These are phyloP conservation scores for Trichoderma asperellum DNA, from an alignment of 2,329 filamentous ascomycete species.

Conservation along the genomic window DNA sequence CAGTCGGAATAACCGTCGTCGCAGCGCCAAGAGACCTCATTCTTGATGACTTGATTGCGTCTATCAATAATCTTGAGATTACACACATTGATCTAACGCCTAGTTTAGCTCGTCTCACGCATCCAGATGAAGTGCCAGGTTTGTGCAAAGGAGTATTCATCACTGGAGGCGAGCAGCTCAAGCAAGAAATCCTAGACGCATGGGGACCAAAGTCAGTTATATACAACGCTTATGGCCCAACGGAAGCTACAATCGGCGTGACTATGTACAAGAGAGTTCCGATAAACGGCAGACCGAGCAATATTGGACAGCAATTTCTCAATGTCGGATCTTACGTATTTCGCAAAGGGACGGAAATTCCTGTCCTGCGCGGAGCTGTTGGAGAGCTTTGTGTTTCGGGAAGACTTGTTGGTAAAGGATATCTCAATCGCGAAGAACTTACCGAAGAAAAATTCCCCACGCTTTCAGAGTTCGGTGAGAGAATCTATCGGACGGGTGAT, in stretches of 20 bases:
- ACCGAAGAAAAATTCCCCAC: constrained; percentile 76
- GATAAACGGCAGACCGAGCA: constrained; percentile 75
- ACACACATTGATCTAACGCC: constrained; percentile 93
- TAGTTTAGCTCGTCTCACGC: constrained; percentile 77
- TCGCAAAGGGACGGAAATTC: constrained; percentile 66
- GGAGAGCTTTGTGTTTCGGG: constrained; percentile 90
- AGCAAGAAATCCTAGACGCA: constrained; percentile 82
- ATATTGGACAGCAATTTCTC: constrained; percentile 84
- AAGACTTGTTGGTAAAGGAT: constrained; percentile 85
- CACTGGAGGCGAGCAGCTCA: constrained; percentile 85
- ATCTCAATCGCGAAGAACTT: constrained; percentile 78
- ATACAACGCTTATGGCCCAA: constrained; percentile 92
- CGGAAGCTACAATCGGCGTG: constrained; percentile 89
- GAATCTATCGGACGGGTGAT: constrained; percentile 86
- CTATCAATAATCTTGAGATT: constrained; percentile 72
- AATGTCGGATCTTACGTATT: constrained; percentile 88
- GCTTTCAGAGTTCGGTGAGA: constrained; percentile 58
- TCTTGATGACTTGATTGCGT: constrained; percentile 76
- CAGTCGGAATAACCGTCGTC: constrained; percentile 81
- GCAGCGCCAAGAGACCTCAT: constrained; percentile 82
- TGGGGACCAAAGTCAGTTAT: constrained; percentile 83
- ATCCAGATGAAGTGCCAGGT: constrained; percentile 78
- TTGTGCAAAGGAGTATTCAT: constrained; percentile 87
- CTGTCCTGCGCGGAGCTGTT: constrained; percentile 76
- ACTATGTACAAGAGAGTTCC: constrained; percentile 88